Evolutionary conservation across 1,284 basidiomycete species (phyloP), one percentile per base, ranked within the genome.

Genomic region (Pseudozyma sp.): DNA sequence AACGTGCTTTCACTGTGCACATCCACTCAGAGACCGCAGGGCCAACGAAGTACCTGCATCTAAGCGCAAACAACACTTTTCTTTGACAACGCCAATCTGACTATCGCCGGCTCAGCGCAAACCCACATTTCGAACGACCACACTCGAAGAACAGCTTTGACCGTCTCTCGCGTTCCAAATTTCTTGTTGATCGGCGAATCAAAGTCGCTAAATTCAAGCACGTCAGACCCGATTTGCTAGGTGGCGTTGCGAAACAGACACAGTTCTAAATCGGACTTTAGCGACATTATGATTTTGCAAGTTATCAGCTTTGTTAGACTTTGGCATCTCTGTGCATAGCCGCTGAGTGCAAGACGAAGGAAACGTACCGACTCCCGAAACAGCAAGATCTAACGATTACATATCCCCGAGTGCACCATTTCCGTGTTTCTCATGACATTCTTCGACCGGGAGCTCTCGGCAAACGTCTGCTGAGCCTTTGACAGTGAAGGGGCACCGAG

Each of bases 361-460:
- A 31, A 31, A 39, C 9, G 25, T 36, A 25, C 19, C 39, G 39
- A 44, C 43, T 18, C 11, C 39, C 42, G 42, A 44, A 16, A 25
- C 25, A 21, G 5, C 8, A 25, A 1, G 38, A 18, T 19, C 45
- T n/a, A 21, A 35, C 52, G 31, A n/a, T 34, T 52, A n/a, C 47
- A n/a, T 57, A 67, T 48, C 43, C 31, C 53, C 66, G 55, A 50
- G 25, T 44, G 52, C 25, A 47, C 40, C 43, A 61, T 11, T 44
- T 2, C 16, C 18, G 49, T 38, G 36, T 9, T 42, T 10, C 10
- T 12, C 14, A 16, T 14, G 6, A 34, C 35, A 3, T 31, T 34
- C 44, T n/a, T 40, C 16, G 39, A 31, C 25, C 6, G 25, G 25
- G 25, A 31, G 25, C 25, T 31, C 25, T 31, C 25, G 6, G 25